Percentiles rank a stretch among this genome's conserved stretches.
These are phyloP conservation scores for Fusarium phyllophilum DNA, from an alignment of 2,329 filamentous ascomycete species.

Conservation along the genomic window DNA sequence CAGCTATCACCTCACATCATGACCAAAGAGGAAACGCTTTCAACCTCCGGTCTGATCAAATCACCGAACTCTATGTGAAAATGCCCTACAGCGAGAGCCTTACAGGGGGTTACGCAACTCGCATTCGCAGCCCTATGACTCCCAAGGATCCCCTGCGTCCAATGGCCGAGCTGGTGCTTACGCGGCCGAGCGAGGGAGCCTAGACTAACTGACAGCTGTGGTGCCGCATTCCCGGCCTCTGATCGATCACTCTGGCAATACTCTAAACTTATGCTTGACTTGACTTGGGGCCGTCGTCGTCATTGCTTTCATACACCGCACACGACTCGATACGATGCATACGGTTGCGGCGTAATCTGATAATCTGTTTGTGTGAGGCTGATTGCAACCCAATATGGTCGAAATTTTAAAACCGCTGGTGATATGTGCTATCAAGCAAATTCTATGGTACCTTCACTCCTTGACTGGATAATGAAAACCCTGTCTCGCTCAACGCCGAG, in stretches of 20 bases:
- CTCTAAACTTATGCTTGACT: conserved; percentile 20
- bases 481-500: conserved; percentile 32
- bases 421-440: conserved; percentile 21
- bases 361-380: background rate
- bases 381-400: background rate
- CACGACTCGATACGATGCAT: background rate
- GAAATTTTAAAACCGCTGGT: conserved; percentile 5
- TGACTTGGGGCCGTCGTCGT: background rate
- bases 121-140: conserved; percentile 42
- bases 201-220: conserved; percentile 4
- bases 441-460: conserved; percentile 27
- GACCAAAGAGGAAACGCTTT: background rate
- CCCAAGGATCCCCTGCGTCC: conserved; percentile 15
- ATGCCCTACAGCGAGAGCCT: conserved; percentile 1
- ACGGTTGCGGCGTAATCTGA: background rate
- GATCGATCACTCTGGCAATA: background rate
- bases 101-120: conserved; percentile 35
- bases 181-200: conserved; percentile 36
- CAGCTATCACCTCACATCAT: conserved; percentile 2
- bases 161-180: conserved; percentile 33
- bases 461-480: conserved; percentile 16
- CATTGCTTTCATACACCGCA: conserved; percentile 11
- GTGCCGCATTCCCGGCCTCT: conserved; percentile 13
- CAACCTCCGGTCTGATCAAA: background rate
- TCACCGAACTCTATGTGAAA: background rate